Conservation (phyloP, 257 asterid genomes). For the Mitragyna speciosa region DNA sequence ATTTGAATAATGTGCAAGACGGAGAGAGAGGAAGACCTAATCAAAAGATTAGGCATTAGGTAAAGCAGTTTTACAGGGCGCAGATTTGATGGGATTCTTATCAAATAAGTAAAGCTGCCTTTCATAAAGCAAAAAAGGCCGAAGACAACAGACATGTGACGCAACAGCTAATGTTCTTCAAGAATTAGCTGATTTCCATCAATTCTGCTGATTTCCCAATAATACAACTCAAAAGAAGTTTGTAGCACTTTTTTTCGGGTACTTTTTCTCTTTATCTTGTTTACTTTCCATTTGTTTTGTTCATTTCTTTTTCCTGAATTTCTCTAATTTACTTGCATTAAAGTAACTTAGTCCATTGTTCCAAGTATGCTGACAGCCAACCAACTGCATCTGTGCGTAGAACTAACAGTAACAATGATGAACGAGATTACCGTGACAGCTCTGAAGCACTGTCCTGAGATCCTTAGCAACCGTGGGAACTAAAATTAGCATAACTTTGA, state of each 20-base stretch:
- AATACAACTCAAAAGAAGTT: not conserved
- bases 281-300: not conserved
- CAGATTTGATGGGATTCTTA: not conserved
- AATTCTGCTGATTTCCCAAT: not conserved
- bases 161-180: constrained; percentile 1
- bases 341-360: not conserved
- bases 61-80: not conserved
- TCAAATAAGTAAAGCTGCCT: constrained; percentile 4
- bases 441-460: not conserved
- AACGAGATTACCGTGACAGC: not conserved
- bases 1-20: not conserved
- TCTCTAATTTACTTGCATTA: not conserved
- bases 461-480: not conserved
- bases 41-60: not conserved
- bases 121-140: constrained; percentile 11
- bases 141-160: not conserved
- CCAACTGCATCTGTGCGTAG: not conserved
- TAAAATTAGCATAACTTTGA: no score
- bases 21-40: not conserved
- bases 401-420: not conserved
- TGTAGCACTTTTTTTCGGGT: no score
- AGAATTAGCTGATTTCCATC: not conserved
- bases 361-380: no score
- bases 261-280: not conserved
- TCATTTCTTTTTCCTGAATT: not conserved